Conservation (phyloP, 2,329 filamentous ascomycete species). For the Cadophora malorum region DNA sequence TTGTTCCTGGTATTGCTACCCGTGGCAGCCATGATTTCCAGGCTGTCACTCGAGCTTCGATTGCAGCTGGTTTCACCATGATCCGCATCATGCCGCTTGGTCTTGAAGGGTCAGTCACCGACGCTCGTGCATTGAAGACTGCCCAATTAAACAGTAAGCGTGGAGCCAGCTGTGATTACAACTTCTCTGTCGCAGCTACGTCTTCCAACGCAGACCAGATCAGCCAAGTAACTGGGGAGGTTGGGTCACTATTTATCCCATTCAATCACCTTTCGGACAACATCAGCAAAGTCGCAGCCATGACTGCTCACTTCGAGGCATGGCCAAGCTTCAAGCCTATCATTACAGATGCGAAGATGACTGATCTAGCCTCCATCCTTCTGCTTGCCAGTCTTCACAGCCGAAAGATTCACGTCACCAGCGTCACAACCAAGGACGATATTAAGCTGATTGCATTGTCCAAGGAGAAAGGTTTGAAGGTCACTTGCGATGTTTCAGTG, state of each 20-base stretch:
- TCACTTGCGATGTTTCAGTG: conserved; percentile 83
- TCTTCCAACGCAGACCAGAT: conserved; percentile 77
- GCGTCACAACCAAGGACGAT: conserved; percentile 81
- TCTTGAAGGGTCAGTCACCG: conserved; percentile 73
- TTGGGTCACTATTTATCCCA: conserved; percentile 81
- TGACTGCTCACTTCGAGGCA: conserved; percentile 78
- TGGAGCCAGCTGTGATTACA: conserved; percentile 77
- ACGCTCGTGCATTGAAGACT: conserved; percentile 71
- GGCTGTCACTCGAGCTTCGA: conserved; percentile 73
- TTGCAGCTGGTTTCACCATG: conserved; percentile 80
- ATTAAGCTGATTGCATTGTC: conserved; percentile 78
- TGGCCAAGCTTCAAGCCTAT: conserved; percentile 83
- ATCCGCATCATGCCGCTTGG: conserved; percentile 80
- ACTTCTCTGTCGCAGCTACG: conserved; percentile 78
- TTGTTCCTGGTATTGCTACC: conserved; percentile 75
- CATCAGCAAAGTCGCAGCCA: conserved; percentile 82
- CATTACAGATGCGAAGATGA: conserved; percentile 80
- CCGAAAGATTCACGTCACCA: conserved; percentile 80
- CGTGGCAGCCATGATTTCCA: conserved; percentile 71
- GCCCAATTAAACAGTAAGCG: conserved; percentile 74
- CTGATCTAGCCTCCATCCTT: conserved; percentile 80
- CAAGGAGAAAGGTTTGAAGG: conserved; percentile 81
- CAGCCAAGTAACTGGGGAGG: conserved; percentile 72
- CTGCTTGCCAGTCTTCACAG: conserved; percentile 79
- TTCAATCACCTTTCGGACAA: conserved; percentile 82